These are phyloP conservation scores for Phytophthora pisi DNA, from an alignment of 352 stramenopile genomes.

Conservation along the genomic window DNA sequence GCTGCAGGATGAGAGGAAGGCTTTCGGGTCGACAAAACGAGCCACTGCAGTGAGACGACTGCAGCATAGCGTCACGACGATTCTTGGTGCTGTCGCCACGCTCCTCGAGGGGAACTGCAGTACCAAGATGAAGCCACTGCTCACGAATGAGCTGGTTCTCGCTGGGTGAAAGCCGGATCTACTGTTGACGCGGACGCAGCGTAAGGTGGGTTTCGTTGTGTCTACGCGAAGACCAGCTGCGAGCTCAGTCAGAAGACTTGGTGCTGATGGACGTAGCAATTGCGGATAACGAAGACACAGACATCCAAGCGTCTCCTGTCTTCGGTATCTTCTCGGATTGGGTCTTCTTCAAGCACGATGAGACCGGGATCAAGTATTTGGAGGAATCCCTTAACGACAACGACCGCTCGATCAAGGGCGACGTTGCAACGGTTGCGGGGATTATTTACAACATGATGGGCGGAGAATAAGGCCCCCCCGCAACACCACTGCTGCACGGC, in stretches of 20 bases:
- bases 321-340: constrained; percentile 10
- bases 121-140: constrained; percentile 4
- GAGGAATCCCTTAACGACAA: constrained; percentile 12
- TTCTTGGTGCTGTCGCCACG: constrained; percentile 10
- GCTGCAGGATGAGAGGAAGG: constrained; percentile 7
- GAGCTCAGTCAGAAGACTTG: constrained; percentile 1
- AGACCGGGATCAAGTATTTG: constrained; percentile 9
- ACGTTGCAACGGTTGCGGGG: constrained; percentile 4
- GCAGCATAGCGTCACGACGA: constrained; percentile 4
- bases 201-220: not conserved
- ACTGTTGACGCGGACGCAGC: not conserved
- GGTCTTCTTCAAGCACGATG: constrained; percentile 9
- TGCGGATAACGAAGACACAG: not conserved
- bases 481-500: not conserved
- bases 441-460: constrained; percentile 8
- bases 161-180: not conserved
- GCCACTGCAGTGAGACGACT: constrained; percentile 5
- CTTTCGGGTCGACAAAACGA: constrained; percentile 2
- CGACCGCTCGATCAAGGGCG: constrained; percentile 7
- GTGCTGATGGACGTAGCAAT: constrained; percentile 7
- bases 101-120: not conserved
- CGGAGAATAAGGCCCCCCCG: not conserved
- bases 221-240: not conserved
- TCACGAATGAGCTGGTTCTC: constrained; percentile 2
- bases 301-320: not conserved